Percentiles rank a stretch among this genome's conserved stretches.
phyloP scores from a whole-genome alignment of 305 asterid genomes.

The Rubia tinctorum region DNA sequence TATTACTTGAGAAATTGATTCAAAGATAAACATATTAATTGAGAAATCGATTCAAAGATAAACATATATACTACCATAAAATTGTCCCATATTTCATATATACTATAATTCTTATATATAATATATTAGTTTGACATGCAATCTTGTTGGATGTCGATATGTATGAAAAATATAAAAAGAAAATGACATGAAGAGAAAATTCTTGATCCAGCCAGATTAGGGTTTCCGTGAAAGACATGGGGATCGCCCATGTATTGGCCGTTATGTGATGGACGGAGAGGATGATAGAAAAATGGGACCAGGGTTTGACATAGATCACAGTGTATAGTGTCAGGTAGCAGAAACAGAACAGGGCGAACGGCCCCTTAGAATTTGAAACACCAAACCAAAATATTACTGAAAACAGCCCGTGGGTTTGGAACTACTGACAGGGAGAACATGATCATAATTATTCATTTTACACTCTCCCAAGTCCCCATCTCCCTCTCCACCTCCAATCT shows the following conservation, averaged over 20 bases:
- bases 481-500: conserved; percentile 32
- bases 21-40: no score
- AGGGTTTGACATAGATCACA: conserved; percentile 29
- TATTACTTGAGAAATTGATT: no score
- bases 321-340: conserved; percentile 39
- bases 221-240: background rate
- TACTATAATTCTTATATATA: no score
- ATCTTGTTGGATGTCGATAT: background rate
- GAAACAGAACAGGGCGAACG: conserved; percentile 21
- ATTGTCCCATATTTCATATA: no score
- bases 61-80: no score
- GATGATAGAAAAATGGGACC: conserved; percentile 22
- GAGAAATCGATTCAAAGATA: no score
- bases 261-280: background rate
- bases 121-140: background rate
- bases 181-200: background rate
- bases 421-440: conserved; percentile 38
- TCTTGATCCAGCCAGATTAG: background rate
- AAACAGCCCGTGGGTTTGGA: conserved; percentile 54
- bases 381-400: conserved; percentile 27
- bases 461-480: conserved; percentile 34
- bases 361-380: conserved; percentile 44
- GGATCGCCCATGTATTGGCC: conserved; percentile 12
- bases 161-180: background rate
- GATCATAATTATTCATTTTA: conserved; percentile 28